Evolutionary conservation across 164 flowering plant species (phyloP).

Genomic region (Cinnamomum chago): DNA sequence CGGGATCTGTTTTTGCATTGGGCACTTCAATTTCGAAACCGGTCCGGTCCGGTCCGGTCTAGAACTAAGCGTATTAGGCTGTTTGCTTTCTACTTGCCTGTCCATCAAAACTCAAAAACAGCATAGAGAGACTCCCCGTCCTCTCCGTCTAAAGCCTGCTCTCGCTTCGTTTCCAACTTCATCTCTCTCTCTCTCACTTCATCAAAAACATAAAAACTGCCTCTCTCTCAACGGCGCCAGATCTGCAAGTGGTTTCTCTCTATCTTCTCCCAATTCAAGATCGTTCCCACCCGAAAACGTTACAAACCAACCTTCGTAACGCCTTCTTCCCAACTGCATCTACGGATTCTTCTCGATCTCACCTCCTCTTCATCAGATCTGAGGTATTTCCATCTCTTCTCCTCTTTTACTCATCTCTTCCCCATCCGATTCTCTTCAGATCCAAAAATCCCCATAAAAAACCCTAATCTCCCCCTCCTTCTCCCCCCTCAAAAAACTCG

Average conservation of each 20-base stretch:
- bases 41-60: too few relatives aligned
- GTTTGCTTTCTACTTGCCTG: too few relatives aligned
- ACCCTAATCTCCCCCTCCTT: background rate
- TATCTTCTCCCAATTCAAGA: too few relatives aligned
- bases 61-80: too few relatives aligned
- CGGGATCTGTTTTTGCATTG: too few relatives aligned
- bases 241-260: too few relatives aligned
- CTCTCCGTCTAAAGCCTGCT: too few relatives aligned
- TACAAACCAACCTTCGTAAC: background rate
- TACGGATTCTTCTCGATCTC: background rate
- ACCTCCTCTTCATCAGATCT: conserved; percentile 1
- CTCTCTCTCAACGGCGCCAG: background rate
- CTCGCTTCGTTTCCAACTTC: background rate
- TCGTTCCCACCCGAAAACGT: background rate
- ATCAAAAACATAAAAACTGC: background rate
- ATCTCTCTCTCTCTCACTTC: background rate
- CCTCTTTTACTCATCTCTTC: background rate
- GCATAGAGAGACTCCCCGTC: too few relatives aligned
- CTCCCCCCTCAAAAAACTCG: background rate
- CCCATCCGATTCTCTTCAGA: background rate
- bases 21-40: too few relatives aligned
- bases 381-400: background rate
- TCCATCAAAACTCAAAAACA: too few relatives aligned
- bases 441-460: background rate
- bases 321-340: background rate